Evolutionary conservation across 1,284 basidiomycete genomes (phyloP).

Genomic region (Malassezia sp.): DNA sequence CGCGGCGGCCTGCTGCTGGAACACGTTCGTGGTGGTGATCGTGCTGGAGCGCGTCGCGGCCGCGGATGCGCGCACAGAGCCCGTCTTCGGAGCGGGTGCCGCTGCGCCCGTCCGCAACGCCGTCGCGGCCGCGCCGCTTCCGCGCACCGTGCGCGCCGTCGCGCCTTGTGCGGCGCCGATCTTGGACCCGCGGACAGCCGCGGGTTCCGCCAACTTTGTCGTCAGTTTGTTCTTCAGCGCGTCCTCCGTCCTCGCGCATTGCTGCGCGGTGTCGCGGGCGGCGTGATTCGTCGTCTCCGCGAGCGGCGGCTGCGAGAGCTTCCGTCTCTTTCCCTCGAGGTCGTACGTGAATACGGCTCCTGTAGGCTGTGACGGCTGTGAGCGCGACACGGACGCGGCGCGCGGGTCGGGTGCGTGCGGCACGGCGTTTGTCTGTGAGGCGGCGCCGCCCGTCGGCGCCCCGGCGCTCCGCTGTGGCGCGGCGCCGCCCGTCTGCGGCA

Average conservation of each 20-base stretch:
- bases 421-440: too few species aligned
- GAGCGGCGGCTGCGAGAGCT: constrained; percentile 15
- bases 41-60: constrained; percentile 3
- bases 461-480: too few species aligned
- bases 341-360: constrained; percentile 6
- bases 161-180: background rate
- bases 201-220: background rate
- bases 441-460: too few species aligned
- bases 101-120: too few species aligned
- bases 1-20: constrained; percentile 15
- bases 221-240: constrained; percentile 17
- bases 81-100: constrained; percentile 5
- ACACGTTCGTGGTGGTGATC: constrained; percentile 9
- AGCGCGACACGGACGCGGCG: background rate
- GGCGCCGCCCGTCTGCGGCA: too few species aligned
- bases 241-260: too few species aligned
- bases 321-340: constrained; percentile 10
- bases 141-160: background rate
- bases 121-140: too few species aligned
- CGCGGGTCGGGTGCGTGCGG: background rate
- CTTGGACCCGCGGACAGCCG: background rate
- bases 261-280: background rate
- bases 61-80: background rate
- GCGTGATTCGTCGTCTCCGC: constrained; percentile 9
- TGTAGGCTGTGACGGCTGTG: too few species aligned